Conservation (phyloP, 2,329 filamentous ascomycete genomes). For the Colletotrichum sublineola region DNA sequence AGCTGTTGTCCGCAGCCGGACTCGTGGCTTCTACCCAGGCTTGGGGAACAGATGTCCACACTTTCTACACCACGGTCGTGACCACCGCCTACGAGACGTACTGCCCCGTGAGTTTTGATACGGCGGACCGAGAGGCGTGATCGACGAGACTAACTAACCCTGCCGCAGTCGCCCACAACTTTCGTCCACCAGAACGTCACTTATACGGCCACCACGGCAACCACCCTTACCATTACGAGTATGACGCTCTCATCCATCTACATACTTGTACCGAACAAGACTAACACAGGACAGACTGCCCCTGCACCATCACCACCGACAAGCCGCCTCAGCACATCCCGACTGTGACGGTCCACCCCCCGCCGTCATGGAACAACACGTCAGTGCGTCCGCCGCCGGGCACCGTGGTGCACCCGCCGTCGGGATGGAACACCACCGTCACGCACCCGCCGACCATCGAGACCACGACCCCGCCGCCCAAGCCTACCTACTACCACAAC, state of each 20-base stretch:
- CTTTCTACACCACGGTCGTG: constrained; percentile 53
- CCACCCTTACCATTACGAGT: constrained; percentile 62
- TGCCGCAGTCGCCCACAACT: constrained; percentile 52
- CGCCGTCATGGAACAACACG: constrained; percentile 19
- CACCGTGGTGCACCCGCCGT: neutral
- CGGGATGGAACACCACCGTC: constrained; percentile 23
- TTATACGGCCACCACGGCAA: constrained; percentile 58
- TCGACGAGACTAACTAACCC: constrained; percentile 21
- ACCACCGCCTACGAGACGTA: constrained; percentile 56
- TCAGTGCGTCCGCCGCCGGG: neutral
- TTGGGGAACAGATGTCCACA: constrained; percentile 44
- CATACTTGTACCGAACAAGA: neutral
- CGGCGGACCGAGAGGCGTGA: neutral
- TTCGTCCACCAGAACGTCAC: constrained; percentile 57
- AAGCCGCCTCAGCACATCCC: constrained; percentile 49
- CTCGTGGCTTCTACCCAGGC: constrained; percentile 50
- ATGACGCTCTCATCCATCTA: constrained; percentile 43
- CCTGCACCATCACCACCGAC: constrained; percentile 58
- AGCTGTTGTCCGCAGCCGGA: constrained; percentile 50
- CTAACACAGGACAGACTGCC: constrained; percentile 58
- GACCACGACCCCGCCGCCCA: constrained; percentile 27
- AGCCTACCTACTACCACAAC: constrained; percentile 40
- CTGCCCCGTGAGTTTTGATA: constrained; percentile 56
- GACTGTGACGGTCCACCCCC: constrained; percentile 44
- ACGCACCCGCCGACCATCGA: constrained; percentile 35